These are phyloP conservation scores for Diaporthe amygdali DNA, from an alignment of 2,329 filamentous ascomycete species.

Conservation along the genomic window DNA sequence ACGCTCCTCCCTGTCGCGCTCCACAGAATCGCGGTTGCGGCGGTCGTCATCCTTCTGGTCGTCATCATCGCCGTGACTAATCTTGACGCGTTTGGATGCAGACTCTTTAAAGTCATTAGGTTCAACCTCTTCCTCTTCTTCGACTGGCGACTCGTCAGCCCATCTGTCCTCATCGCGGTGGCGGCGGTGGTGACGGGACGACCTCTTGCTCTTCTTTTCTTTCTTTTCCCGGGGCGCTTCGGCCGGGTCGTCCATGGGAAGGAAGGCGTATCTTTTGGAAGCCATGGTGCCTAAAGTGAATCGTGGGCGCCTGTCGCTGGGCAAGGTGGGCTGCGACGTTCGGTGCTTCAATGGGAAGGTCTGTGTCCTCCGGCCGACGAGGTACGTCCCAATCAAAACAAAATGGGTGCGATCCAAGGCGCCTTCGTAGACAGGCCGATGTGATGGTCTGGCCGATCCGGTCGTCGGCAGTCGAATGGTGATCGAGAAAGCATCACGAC, in stretches of 20 bases:
- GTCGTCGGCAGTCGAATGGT: background rate
- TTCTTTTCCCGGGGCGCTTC: conserved; percentile 46
- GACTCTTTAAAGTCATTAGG: conserved; percentile 70
- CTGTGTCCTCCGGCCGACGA: background rate
- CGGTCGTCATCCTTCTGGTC: conserved; percentile 33
- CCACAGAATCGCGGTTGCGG: conserved; percentile 31
- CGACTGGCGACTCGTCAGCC: conserved; percentile 74
- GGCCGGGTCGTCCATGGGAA: conserved; percentile 71
- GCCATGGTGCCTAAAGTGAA: conserved; percentile 21
- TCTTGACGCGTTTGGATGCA: conserved; percentile 72
- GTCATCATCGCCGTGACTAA: conserved; percentile 61
- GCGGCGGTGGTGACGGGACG: conserved; percentile 28
- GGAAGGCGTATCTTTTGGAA: conserved; percentile 68
- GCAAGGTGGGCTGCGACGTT: background rate
- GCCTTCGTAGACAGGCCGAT: background rate
- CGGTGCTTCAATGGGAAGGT: background rate
- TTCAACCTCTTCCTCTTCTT: conserved; percentile 49
- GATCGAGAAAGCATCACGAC: background rate
- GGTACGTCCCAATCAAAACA: background rate
- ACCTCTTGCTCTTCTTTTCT: conserved; percentile 49
- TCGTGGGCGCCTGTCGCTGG: background rate
- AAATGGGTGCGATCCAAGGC: background rate
- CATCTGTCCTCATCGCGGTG: conserved; percentile 64
- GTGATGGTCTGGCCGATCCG: background rate
- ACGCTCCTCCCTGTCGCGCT: conserved; percentile 73